A percentile compares a stretch with the other conserved stretches of the same genome.
These are phyloP conservation scores for Astraeus odoratus DNA, from an alignment of 768 basidiomycete genomes.

Conservation along the genomic window DNA sequence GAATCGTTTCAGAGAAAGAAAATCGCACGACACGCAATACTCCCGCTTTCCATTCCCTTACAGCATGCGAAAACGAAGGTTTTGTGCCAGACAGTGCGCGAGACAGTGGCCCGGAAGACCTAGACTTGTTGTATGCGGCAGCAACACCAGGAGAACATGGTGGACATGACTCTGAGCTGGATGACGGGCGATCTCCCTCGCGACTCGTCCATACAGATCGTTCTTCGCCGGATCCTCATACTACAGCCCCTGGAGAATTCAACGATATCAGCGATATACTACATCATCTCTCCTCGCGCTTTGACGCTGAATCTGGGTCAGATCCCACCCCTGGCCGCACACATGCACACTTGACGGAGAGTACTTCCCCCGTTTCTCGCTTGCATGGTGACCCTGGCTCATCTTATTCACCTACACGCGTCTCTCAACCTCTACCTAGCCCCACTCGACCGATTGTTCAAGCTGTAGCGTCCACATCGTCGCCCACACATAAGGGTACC, in stretches of 20 bases:
- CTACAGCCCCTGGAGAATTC: slow-evolving; percentile 51
- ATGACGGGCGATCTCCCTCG: slow-evolving; percentile 30
- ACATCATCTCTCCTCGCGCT: slow-evolving; percentile 63
- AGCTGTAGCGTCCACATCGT: slow-evolving; percentile 49
- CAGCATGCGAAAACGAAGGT: slow-evolving; percentile 35
- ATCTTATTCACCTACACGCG: slow-evolving; percentile 13
- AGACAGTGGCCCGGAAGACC: slow-evolving; percentile 39
- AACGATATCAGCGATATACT: slow-evolving; percentile 73
- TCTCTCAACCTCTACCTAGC: slow-evolving; percentile 32
- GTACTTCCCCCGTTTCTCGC: slow-evolving; percentile 26
- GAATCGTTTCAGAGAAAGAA: slow-evolving; percentile 39
- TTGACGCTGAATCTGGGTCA: slow-evolving; percentile 49
- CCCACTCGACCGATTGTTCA: slow-evolving; percentile 29
- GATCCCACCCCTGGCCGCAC: slow-evolving; percentile 32
- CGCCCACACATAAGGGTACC: slow-evolving; percentile 19
- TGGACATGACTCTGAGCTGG: slow-evolving; percentile 26
- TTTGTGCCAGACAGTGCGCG: slow-evolving; percentile 16
- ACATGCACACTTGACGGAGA: slow-evolving; percentile 29
- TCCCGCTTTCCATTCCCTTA: slow-evolving; percentile 75
- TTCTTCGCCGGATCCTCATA: slow-evolving; percentile 36
- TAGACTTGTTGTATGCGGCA: slow-evolving; percentile 51
- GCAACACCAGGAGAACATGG: slow-evolving; percentile 14
- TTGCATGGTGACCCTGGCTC: slow-evolving; percentile 18
- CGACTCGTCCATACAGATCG: slow-evolving; percentile 17
- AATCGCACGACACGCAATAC: slow-evolving; percentile 56